Evolutionary conservation across 73 alveolate species (phyloP), one percentile per base, ranked within the genome.

Genomic region (Paramecium sonneborni): DNA sequence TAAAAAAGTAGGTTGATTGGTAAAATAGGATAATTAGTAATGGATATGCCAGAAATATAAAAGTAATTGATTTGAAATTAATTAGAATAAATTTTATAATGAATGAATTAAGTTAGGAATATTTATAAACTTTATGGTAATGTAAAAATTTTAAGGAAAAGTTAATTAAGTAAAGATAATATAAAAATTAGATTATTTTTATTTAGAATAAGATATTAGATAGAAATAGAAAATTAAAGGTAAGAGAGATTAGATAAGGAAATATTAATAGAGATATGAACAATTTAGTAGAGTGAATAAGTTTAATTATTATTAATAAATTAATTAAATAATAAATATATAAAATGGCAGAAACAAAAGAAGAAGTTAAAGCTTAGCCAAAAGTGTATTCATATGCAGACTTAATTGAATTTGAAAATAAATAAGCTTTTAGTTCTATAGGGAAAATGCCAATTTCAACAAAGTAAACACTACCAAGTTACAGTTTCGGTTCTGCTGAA

Each of bases 231-330:
- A 52, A 52, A 14, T 18, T 30, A 52, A 52, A 52, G 23, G 68
- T 15, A 52, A 52, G 68, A 52, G 0, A 52, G 14, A 21, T 3
- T 6, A 1, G 32, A 52, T n/a, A 52, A 52, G n/a, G n/a, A n/a
- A n/a, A n/a, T n/a, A n/a, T n/a, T n/a, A n/a, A n/a, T n/a, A n/a
- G 30, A 34, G 55, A 20, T 18, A 86, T 12, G 69, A 0, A 3
- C 34, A 57, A 39, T 5, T 14, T 30, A 39, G 52, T 58, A 82
- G 62, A 11, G 26, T 55, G 5, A 62, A 92, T 85, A 85, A 92
- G 1, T 94, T 96, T 11, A 95, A 97, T 0, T 28, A 95, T 21
- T n/a, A n/a, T n/a, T n/a, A n/a, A n/a, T n/a, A n/a, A n/a, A n/a
- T n/a, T n/a, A n/a, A 62, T 23, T 62, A 62, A 30, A n/a, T n/a